Percentiles rank a stretch among this genome's conserved stretches.
Evolutionary conservation across 805 yeast species (phyloP).

Genomic region (Yarrowia yakushimensis): DNA sequence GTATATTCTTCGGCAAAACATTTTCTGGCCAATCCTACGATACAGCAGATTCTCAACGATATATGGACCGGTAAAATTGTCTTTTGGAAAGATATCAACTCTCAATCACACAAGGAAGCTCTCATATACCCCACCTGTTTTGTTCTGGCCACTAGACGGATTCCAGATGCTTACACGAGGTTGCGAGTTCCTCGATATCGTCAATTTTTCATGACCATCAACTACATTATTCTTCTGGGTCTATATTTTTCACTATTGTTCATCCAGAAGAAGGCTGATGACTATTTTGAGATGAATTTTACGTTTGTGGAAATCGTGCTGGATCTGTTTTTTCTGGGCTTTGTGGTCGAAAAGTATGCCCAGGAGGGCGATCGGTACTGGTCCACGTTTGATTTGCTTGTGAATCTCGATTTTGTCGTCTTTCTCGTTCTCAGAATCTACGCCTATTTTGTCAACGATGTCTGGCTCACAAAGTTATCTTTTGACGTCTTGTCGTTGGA

Average conservation of each 20-base stretch:
- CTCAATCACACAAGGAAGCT: conserved; percentile 32
- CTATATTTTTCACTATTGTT: background rate
- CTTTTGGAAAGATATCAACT: conserved; percentile 37
- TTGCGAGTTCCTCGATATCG: background rate
- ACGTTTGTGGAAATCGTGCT: background rate
- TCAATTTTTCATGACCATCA: conserved; percentile 8
- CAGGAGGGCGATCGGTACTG: conserved; percentile 9
- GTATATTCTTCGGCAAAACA: conserved; percentile 30
- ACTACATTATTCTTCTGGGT: background rate
- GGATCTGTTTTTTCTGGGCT: background rate
- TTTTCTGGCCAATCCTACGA: conserved; percentile 34
- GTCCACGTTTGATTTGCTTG: background rate
- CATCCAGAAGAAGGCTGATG: background rate
- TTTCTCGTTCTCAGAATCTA: conserved; percentile 1
- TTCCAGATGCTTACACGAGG: conserved; percentile 3
- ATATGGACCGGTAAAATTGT: conserved; percentile 39
- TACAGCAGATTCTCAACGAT: conserved; percentile 33
- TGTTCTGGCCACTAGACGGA: background rate
- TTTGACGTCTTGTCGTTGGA: background rate
- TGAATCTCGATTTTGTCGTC: conserved; percentile 1
- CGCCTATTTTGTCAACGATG: background rate
- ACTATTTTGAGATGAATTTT: background rate
- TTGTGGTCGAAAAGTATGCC: background rate
- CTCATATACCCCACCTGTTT: conserved; percentile 22
- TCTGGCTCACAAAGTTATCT: background rate